Percentiles rank a stretch among this genome's conserved stretches.
Conservation (phyloP, 75 land plant genomes). For the Selaginella moellendorffii region DNA sequence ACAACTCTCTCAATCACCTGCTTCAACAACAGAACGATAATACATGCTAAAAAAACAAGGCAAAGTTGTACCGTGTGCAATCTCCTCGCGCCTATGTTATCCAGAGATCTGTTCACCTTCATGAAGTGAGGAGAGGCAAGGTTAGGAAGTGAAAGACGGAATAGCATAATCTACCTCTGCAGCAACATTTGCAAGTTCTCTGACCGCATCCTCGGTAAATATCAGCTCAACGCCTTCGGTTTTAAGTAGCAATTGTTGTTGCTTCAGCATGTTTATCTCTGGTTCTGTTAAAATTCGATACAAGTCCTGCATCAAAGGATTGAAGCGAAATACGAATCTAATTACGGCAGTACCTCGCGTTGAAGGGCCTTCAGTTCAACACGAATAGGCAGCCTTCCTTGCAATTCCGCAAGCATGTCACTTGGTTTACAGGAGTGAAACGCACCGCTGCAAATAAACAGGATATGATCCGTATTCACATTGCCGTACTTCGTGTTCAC, state of each 20-base stretch:
- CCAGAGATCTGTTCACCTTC: slow-evolving; percentile 24
- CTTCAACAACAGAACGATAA: background rate
- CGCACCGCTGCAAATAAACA: slow-evolving; percentile 32
- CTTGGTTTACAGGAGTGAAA: slow-evolving; percentile 35
- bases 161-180: slow-evolving; percentile 35
- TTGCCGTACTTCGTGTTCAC: slow-evolving; percentile 32
- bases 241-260: slow-evolving; percentile 27
- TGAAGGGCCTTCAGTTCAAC: slow-evolving; percentile 30
- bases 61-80: slow-evolving; percentile 21
- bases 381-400: slow-evolving; percentile 28
- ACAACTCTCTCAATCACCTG: slow-evolving; percentile 31
- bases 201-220: slow-evolving; percentile 26
- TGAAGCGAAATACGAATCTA: background rate
- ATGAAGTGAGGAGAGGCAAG: no score
- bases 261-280: slow-evolving; percentile 27
- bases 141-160: no score
- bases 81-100: slow-evolving; percentile 32
- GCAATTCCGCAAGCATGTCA: slow-evolving; percentile 33
- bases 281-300: slow-evolving; percentile 33
- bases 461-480: slow-evolving; percentile 31
- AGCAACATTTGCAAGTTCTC: slow-evolving; percentile 27
- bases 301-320: slow-evolving; percentile 17
- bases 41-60: background rate
- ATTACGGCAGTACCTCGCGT: no score
- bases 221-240: slow-evolving; percentile 25